phyloP scores from a whole-genome alignment of 2,329 filamentous ascomycete species.

The Neophaeococcomyces aloes region DNA sequence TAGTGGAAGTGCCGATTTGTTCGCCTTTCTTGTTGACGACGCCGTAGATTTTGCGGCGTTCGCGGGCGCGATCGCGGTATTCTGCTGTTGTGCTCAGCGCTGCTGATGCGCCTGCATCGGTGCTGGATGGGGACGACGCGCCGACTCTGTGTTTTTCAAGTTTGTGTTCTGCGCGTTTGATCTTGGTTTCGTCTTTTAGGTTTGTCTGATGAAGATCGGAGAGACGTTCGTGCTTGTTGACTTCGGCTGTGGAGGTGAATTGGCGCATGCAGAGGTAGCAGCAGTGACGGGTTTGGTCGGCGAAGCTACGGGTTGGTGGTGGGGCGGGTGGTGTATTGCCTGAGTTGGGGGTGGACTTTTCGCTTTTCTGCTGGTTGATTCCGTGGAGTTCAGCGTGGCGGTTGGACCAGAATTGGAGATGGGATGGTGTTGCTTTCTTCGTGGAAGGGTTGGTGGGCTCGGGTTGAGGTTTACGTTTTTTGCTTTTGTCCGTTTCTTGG shows the following conservation, averaged over 20 bases:
- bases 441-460: constrained; percentile 23
- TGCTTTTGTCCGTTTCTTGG: constrained; percentile 18
- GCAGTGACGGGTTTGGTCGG: constrained; percentile 46
- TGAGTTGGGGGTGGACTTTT: constrained; percentile 26
- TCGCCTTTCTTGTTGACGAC: constrained; percentile 24
- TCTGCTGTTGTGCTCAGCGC: constrained; percentile 14
- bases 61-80: constrained; percentile 38
- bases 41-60: constrained; percentile 37
- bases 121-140: too few species aligned
- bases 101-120: constrained; percentile 1
- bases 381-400: constrained; percentile 58
- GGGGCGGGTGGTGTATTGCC: constrained; percentile 24
- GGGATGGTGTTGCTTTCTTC: constrained; percentile 48
- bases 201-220: constrained; percentile 49
- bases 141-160: constrained; percentile 33
- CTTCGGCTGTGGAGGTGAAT: constrained; percentile 45
- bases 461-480: constrained; percentile 31
- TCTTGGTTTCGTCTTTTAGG: constrained; percentile 40
- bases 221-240: constrained; percentile 50
- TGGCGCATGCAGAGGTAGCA: constrained; percentile 53
- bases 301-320: constrained; percentile 47
- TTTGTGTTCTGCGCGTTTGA: constrained; percentile 32
- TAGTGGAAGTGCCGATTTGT: constrained; percentile 13
- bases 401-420: constrained; percentile 62
- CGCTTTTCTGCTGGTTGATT: constrained; percentile 28